Base-by-base conservation (phyloP, 768 basidiomycete species). In the Cubamyces lactineus region DNA sequence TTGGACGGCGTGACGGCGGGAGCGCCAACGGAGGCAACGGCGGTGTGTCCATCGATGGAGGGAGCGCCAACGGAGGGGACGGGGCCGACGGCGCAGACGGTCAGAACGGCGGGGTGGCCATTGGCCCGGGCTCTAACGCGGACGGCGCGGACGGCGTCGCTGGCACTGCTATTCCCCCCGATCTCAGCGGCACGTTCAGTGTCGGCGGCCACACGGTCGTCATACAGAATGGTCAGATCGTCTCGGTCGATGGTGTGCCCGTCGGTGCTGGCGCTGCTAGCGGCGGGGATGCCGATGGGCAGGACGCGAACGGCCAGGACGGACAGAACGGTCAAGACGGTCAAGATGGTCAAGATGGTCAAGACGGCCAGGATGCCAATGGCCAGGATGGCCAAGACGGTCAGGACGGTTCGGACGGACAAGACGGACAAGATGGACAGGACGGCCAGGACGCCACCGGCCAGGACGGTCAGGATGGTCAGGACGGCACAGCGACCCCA, bases 181-280 rank as follows among this genome's bases (percentile, higher is more conserved):
- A 17, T 26, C 28, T 19, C 16, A 43, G 41, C 26, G 53, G 41
- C n/a, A 42, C 41, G 17, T 28, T 55, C 24, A 28, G 21, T n/a
- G 23, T 57, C 47, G 56, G 47, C 23, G 56, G 56, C 3, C 56
- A 57, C 56, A 49, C 56, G 16, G 38, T 57, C 21, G 47, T 41
- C 24, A 49, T 57, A 19, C 43, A 57, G 46, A 48, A 38, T 38
- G 55, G 55, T 1, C 55, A 50, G 15, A 40, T 59, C 41, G 42
- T 52, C 48, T 59, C 49, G 6, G 57, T 59, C 17, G 41, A 59
- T 8, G 48, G 49, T 3, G 40, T 43, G 48, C 49, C 57, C 40
- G 15, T 51, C 40, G 40, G 57, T 16, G 15, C 39, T 13, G 51
- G 38, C 3, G 53, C 28, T 5, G 19, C 23, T 8, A 40, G 39